Evolutionary conservation across 768 basidiomycete species (phyloP).

Genomic region (Mycena chlorophos): DNA sequence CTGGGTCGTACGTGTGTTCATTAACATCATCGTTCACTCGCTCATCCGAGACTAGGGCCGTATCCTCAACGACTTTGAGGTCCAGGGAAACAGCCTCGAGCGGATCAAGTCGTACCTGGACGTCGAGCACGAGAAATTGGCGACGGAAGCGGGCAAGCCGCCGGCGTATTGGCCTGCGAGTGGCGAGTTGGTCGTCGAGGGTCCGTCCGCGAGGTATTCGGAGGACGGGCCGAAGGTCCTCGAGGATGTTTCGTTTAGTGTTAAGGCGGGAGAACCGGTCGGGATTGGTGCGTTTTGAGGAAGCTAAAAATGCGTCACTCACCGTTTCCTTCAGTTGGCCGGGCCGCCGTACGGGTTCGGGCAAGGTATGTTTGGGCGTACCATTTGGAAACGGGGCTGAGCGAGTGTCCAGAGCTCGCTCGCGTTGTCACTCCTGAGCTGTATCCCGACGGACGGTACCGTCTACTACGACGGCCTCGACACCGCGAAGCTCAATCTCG

Average conservation of each 20-base stretch:
- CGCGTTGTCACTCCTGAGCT: slow-evolving; percentile 70
- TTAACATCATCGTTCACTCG: not conserved
- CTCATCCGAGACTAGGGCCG: not conserved
- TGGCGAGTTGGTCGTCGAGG: slow-evolving; percentile 54
- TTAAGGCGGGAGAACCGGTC: slow-evolving; percentile 45
- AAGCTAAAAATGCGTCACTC: not conserved
- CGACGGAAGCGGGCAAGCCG: slow-evolving; percentile 44
- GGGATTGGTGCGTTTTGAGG: slow-evolving; percentile 33
- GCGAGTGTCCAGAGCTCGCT: slow-evolving; percentile 48
- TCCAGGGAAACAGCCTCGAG: slow-evolving; percentile 52
- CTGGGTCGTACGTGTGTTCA: too few species aligned
- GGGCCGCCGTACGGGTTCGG: slow-evolving; percentile 37
- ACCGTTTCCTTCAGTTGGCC: slow-evolving; percentile 32
- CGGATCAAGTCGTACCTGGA: slow-evolving; percentile 68
- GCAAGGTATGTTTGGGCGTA: slow-evolving; percentile 38
- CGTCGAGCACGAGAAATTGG: slow-evolving; percentile 57
- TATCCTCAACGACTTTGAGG: slow-evolving; percentile 45
- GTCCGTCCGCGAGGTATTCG: slow-evolving; percentile 57
- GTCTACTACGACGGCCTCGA: slow-evolving; percentile 62
- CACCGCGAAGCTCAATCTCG: slow-evolving; percentile 63
- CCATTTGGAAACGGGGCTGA: slow-evolving; percentile 37
- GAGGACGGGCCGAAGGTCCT: slow-evolving; percentile 49
- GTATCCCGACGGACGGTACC: slow-evolving; percentile 61
- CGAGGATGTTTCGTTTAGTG: slow-evolving; percentile 31
- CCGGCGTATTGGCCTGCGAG: slow-evolving; percentile 69